phyloP scores from a whole-genome alignment of 1,284 basidiomycete genomes.

The Cryptococcus sp. region DNA sequence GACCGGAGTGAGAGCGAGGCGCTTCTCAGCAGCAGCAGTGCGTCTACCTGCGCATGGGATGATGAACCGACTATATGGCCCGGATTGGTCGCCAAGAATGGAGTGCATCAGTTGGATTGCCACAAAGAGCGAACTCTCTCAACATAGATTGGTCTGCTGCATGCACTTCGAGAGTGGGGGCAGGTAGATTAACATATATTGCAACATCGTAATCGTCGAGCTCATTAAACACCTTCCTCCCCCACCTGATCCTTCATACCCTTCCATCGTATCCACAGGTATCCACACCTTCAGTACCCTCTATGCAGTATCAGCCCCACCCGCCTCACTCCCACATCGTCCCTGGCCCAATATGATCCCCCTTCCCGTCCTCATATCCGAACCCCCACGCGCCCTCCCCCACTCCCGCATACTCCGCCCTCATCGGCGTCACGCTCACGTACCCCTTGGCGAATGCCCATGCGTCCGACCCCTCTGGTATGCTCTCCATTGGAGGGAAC shows the following conservation, averaged over 20 bases:
- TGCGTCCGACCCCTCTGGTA: conserved; percentile 74
- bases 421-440: conserved; percentile 37
- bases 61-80: too few relatives aligned
- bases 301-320: not conserved
- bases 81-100: too few relatives aligned
- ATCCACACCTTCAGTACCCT: not conserved
- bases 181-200: too few relatives aligned
- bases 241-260: not conserved
- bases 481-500: conserved; percentile 56
- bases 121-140: too few relatives aligned
- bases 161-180: too few relatives aligned
- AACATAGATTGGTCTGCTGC: too few relatives aligned
- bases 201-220: too few relatives aligned
- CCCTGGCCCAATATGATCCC: conserved; percentile 3
- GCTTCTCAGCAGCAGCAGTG: too few relatives aligned
- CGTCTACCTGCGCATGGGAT: too few relatives aligned
- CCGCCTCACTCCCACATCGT: conserved; percentile 8
- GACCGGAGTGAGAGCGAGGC: too few relatives aligned
- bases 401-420: conserved; percentile 33
- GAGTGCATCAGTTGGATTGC: too few relatives aligned
- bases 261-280: not conserved
- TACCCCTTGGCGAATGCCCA: conserved; percentile 52
- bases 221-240: not conserved
- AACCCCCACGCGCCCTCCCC: conserved; percentile 22
- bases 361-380: conserved; percentile 17